Base-by-base conservation (phyloP, 1,284 basidiomycete genomes). In the Puccinia horiana region DNA sequence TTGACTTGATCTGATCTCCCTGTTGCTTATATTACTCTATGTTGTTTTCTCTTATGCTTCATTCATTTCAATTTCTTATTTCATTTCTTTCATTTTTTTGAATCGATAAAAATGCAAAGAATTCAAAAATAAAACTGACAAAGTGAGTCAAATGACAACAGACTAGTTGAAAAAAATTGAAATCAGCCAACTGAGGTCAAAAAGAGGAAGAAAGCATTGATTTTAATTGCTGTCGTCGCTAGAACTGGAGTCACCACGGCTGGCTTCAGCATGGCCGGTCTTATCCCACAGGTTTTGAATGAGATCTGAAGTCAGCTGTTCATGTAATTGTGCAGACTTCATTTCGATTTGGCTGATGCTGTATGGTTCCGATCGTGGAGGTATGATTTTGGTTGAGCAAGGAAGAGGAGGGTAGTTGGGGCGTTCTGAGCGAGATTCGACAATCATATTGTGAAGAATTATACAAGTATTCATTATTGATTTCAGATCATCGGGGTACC, bases 361-460 rank as follows among this genome's bases (percentile, higher is more conserved):
- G 52, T 54, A 54, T 54, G 52, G 52, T 20, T 54, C 52, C 23
- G 20, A 54, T 54, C 23, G 20, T 5, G 52, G 9, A 18, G 52
- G 52, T 14, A 54, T 54, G 52, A 12, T 11, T 54, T 14, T 54
- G 11, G 23, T 11, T 54, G 52, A 54, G 52, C n/a, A n/a, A 54
- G 52, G 52, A n/a, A 54, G 52, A 54, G 20, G 52, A 54, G 52
- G 14, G n/a, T n/a, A 54, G 14, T 5, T 54, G 9, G 52, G 29
- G 35, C 40, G 18, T 42, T 74, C 40, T 32, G 26, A 29, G 49
- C n/a, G 49, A 16, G 35, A 54, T 52, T 76, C 40, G 4, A 76
- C 61, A 47, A 63, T 76, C 75, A 76, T 76, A n/a, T 76, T 61
- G 14, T 76, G 74, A 2, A 76, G 52, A 18, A 76, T 76, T n/a